Percentiles rank a stretch among this genome's conserved stretches.
Conservation (phyloP, 2,329 filamentous ascomycete genomes). For the Colletotrichum somersetense region DNA sequence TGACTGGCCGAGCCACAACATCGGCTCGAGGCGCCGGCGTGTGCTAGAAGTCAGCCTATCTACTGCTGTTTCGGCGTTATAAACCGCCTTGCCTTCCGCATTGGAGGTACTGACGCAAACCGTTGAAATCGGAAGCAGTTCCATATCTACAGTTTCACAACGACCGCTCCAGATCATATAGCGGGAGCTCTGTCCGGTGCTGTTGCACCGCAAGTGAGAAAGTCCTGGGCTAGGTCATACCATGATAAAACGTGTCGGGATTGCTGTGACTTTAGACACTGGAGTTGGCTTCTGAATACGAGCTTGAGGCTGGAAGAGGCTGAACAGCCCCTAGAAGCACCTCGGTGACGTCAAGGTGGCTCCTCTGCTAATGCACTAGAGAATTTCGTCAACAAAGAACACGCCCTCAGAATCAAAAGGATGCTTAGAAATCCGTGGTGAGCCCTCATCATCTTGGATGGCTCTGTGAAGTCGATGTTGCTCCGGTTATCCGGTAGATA, state of each 20-base stretch:
- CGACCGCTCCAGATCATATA: neutral
- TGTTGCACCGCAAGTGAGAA: neutral
- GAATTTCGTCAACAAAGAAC: neutral
- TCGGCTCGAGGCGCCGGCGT: neutral
- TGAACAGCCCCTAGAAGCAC: neutral
- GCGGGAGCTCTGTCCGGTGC: neutral
- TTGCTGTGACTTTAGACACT: constrained; percentile 5
- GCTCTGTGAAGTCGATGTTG: neutral
- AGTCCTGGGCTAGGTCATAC: neutral
- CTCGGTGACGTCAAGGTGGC: neutral
- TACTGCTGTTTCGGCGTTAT: neutral
- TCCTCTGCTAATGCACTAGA: neutral
- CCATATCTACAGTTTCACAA: neutral
- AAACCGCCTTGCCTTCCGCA: constrained; percentile 14
- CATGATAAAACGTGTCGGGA: neutral
- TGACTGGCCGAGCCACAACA: constrained; percentile 31
- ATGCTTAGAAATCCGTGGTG: neutral
- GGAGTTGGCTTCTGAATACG: neutral
- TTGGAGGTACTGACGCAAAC: neutral
- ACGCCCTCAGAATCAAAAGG: neutral
- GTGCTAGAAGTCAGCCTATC: neutral
- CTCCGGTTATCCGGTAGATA: no score
- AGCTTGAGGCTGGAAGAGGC: neutral
- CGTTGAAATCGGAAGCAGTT: constrained; percentile 1
- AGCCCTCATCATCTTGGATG: neutral